phyloP scores from a whole-genome alignment of 495 filamentous ascomycete species.

The Glutinoglossum americanum region DNA sequence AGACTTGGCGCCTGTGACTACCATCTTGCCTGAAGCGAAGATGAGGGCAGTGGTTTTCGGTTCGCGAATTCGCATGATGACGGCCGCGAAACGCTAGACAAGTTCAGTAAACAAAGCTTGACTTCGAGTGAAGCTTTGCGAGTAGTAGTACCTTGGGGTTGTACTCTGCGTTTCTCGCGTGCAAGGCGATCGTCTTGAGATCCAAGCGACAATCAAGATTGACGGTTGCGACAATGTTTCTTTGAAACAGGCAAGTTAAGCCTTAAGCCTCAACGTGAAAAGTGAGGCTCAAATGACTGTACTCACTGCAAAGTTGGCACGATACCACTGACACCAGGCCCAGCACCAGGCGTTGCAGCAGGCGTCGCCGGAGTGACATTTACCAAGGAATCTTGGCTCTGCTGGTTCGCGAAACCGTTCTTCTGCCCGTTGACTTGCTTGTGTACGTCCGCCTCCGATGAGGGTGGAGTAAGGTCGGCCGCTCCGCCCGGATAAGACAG shows the following conservation, averaged over 20 bases:
- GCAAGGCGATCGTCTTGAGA: slow-evolving; percentile 95
- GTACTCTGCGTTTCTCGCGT: slow-evolving; percentile 97
- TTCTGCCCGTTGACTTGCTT: slow-evolving; percentile 19
- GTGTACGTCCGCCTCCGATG: slow-evolving; percentile 36
- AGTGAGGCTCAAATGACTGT: slow-evolving; percentile 30
- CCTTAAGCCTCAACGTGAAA: slow-evolving; percentile 22
- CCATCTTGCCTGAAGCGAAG: slow-evolving; percentile 98
- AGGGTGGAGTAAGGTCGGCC: slow-evolving; percentile 59
- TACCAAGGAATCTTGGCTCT: slow-evolving; percentile 26
- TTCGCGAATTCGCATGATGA: slow-evolving; percentile 99
- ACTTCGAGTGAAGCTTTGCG: not conserved
- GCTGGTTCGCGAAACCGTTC: slow-evolving; percentile 22
- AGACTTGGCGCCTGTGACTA: slow-evolving; percentile 95
- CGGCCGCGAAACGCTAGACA: slow-evolving; percentile 88
- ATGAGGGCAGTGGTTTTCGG: slow-evolving; percentile 96
- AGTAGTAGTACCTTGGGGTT: slow-evolving; percentile 58
- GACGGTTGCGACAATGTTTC: slow-evolving; percentile 99
- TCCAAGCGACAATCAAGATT: slow-evolving; percentile 96
- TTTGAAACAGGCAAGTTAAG: slow-evolving; percentile 47
- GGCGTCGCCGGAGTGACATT: slow-evolving; percentile 73
- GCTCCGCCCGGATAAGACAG: slow-evolving; percentile 76
- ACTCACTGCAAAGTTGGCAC: slow-evolving; percentile 98
- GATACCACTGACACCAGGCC: slow-evolving; percentile 64
- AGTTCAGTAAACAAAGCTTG: slow-evolving; percentile 9
- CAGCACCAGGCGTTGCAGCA: slow-evolving; percentile 76